These are phyloP conservation scores for Auxenochlorella pyrenoidosa DNA, from an alignment of 139 green algal genomes.

Conservation along the genomic window DNA sequence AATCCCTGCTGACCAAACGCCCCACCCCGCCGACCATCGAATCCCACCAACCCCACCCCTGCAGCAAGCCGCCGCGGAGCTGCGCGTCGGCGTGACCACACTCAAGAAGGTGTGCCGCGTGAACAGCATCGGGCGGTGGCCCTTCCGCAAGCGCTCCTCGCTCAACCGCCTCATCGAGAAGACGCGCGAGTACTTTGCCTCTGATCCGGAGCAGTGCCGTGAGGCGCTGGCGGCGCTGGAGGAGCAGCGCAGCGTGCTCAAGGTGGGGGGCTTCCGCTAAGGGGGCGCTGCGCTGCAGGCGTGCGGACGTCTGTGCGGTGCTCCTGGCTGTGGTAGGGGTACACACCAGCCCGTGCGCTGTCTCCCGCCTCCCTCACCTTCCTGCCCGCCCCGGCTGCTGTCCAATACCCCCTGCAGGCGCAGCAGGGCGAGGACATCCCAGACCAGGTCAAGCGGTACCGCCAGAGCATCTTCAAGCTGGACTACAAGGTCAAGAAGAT, in stretches of 20 bases:
- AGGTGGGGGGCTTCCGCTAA: constrained; percentile 9
- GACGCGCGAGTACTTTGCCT: constrained; percentile 21
- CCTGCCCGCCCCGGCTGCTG: too few relatives aligned
- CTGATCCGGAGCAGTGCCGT: constrained; percentile 21
- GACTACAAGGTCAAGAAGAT: constrained; percentile 38
- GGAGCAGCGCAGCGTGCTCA: constrained; percentile 18
- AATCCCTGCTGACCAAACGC: neutral
- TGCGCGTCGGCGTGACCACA: constrained; percentile 46
- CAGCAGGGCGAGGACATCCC: constrained; percentile 30
- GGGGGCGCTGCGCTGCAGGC: too few relatives aligned
- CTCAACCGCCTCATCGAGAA: constrained; percentile 40
- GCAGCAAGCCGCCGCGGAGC: constrained; percentile 33
- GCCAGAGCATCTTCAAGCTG: constrained; percentile 37
- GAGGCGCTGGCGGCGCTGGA: constrained; percentile 36
- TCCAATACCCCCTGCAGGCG: neutral
- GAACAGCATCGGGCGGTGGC: constrained; percentile 41
- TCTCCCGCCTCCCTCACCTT: neutral
- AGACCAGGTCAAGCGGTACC: constrained; percentile 26
- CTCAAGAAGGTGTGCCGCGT: constrained; percentile 55
- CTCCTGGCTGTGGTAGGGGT: too few relatives aligned
- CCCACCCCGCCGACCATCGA: neutral
- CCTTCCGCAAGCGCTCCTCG: constrained; percentile 50
- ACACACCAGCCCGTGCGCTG: too few relatives aligned
- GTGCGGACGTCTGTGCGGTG: too few relatives aligned
- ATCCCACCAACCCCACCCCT: neutral